Base-by-base conservation (phyloP, 805 yeast genomes). In the Lipomyces japonicus region DNA sequence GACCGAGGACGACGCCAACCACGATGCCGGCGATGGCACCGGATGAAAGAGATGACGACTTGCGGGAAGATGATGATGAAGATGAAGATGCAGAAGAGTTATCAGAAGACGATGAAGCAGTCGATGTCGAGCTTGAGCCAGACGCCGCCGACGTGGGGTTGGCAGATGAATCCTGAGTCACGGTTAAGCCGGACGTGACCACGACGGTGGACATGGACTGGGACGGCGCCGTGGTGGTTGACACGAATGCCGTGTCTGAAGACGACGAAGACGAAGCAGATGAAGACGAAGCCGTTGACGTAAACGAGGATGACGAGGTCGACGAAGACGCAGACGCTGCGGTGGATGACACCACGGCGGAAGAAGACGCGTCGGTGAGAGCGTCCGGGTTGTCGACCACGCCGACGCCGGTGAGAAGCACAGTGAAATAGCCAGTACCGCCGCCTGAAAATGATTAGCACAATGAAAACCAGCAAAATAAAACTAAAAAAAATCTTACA, bases 21-120 rank as follows among this genome's bases (percentile, higher is more conserved):
- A 77, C 83, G 24, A 79, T 75, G 40, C 84, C 84, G 7, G 81
- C 83, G 47, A 79, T 78, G 19, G 81, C 81, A 16, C 84, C 84
- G 23, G 63, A 16, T 66, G 64, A n/a, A 57, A 53, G 34, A 55
- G 60, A 44, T 38, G 24, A 12, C 46, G 47, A 26, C 46, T 44
- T 10, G 62, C 57, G 23, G 22, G 47, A 44, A 4, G 35, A 16
- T 14, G 38, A 22, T 2, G 65, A 50, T 1, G 60, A 55, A 2
- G 67, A 53, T 19, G 68, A 44, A 4, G 65, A 53, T 3, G 62
- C 41, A 16, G 65, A 38, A 1, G 63, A 46, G 12, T 67, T 50
- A 0, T 69, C 61, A 9, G 66, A 48, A 1, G 73, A 50, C 58
- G 52, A 58, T 55, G 57, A 44, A 55, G 44, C 61, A 7, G 31